Conservation (phyloP, 768 basidiomycete species). For the Panaeolus papilionaceus region DNA sequence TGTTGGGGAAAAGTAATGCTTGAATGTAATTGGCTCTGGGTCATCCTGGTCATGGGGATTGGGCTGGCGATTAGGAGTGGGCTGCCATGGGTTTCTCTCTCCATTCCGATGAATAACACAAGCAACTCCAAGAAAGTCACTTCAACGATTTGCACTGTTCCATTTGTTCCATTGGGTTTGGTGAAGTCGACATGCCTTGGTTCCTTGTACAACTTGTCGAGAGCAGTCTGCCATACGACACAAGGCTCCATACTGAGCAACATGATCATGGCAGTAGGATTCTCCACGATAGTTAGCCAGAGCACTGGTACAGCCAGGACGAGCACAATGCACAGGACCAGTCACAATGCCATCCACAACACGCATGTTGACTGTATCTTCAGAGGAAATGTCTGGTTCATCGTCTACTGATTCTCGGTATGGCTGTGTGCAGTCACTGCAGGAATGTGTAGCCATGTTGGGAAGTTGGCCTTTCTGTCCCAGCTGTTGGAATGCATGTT, state of each 20-base stretch:
- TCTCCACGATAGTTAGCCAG: not conserved
- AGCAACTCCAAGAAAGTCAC: constrained; percentile 22
- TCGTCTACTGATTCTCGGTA: constrained; percentile 4
- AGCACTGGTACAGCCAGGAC: not conserved
- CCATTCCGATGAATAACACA: constrained; percentile 24
- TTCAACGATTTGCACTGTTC: constrained; percentile 17
- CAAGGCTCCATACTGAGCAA: constrained; percentile 21
- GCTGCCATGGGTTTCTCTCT: constrained; percentile 27
- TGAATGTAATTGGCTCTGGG: not conserved
- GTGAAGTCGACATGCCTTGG: constrained; percentile 32
- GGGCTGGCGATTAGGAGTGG: not conserved
- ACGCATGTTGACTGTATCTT: not conserved
- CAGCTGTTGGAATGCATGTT: constrained; percentile 13
- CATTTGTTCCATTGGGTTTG: constrained; percentile 28
- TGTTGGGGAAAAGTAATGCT: constrained; percentile 22
- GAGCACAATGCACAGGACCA: not conserved
- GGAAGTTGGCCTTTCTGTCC: constrained; percentile 4
- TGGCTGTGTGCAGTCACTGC: constrained; percentile 14
- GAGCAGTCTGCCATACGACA: constrained; percentile 30
- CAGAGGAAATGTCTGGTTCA: not conserved
- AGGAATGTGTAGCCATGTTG: constrained; percentile 1
- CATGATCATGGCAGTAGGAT: constrained; percentile 22
- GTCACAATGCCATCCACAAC: constrained; percentile 15
- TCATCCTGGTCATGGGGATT: constrained; percentile 21
- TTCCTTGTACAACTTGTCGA: constrained; percentile 20